phyloP scores from a whole-genome alignment of 2,329 filamentous ascomycete genomes.

The Trichoderma koningii region DNA sequence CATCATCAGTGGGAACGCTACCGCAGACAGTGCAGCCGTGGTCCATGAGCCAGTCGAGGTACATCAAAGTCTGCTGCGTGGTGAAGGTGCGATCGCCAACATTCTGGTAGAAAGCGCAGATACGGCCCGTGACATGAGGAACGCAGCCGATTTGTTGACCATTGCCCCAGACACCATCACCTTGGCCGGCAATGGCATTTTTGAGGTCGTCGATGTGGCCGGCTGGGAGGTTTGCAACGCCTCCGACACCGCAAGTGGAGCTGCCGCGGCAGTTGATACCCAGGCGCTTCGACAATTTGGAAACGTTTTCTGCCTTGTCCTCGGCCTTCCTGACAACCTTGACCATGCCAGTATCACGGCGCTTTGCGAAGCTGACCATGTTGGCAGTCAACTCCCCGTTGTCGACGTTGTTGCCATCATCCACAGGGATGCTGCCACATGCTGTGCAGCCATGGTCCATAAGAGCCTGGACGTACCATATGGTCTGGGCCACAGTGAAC shows the following conservation, averaged over 20 bases:
- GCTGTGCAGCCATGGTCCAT: slow-evolving; percentile 18
- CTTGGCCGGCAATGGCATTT: neutral
- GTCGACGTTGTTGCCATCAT: slow-evolving; percentile 29
- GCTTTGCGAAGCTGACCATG: slow-evolving; percentile 11
- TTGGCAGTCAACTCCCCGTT: slow-evolving; percentile 29
- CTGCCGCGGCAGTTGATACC: neutral
- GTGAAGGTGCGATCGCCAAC: slow-evolving; percentile 23
- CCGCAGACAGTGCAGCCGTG: slow-evolving; percentile 27
- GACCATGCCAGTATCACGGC: neutral
- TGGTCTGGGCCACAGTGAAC: slow-evolving; percentile 28
- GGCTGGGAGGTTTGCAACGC: neutral
- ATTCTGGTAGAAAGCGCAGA: slow-evolving; percentile 29
- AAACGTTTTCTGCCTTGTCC: neutral
- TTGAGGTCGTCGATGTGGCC: neutral
- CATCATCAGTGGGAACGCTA: slow-evolving; percentile 28
- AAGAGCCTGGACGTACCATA: slow-evolving; percentile 25
- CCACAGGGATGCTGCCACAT: slow-evolving; percentile 27
- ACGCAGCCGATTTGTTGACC: slow-evolving; percentile 28
- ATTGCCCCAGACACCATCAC: neutral
- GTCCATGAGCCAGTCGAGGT: slow-evolving; percentile 1
- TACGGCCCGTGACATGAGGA: slow-evolving; percentile 19
- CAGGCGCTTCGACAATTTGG: neutral
- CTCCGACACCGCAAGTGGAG: neutral
- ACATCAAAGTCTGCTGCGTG: slow-evolving; percentile 24
- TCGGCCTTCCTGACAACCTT: neutral